Evolutionary conservation across 2,329 filamentous ascomycete species (phyloP), one percentile per base, ranked within the genome.

Genomic region (Blastomyces gilchristii): DNA sequence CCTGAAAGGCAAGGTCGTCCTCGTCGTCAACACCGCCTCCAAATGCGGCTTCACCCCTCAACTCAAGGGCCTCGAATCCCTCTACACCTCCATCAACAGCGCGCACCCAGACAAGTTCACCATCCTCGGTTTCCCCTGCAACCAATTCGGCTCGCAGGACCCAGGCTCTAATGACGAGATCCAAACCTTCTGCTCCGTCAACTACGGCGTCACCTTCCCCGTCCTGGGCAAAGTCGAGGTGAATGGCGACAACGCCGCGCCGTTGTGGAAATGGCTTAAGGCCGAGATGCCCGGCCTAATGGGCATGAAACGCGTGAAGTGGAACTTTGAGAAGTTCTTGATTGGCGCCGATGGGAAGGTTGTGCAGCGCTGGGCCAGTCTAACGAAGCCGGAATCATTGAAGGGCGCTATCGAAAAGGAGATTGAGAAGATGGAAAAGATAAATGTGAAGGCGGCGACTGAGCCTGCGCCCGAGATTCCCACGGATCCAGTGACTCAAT

Each of bases 291-390:
- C 93, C 0, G 92, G 94, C 28, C 72, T 97, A 63, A 79, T 97
- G 79, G 94, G 94, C 25, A 75, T 97, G 73, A 93, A 95, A 87
- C 79, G 87, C 66, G 82, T 99, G 71, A 97, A 97, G 88, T 99
- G 94, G 94, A 99, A 99, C 80, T 99, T 97, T 81, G 94, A 99
- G 78, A 99, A 99, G 85, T 99, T 97, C 79, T 80, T 99, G 67
- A 81, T 99, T 68, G 88, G 87, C 65, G 84, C 85, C 66, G 91
- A 97, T 76, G 94, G 94, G 34, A 83, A 88, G 78, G 91, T 97
- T 69, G 88, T 89, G 78, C 83, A 83, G 37, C 82, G 94, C 68
- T 99, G 91, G 91, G 89, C 90, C 43, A 93, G 89, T 76, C 89
- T 86, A 22, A 91, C 89, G 65, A 94, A 92, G 82, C 94, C 94